phyloP scores from a whole-genome alignment of 2,329 filamentous ascomycete species.

The Berkeleyomyces rouxiae region DNA sequence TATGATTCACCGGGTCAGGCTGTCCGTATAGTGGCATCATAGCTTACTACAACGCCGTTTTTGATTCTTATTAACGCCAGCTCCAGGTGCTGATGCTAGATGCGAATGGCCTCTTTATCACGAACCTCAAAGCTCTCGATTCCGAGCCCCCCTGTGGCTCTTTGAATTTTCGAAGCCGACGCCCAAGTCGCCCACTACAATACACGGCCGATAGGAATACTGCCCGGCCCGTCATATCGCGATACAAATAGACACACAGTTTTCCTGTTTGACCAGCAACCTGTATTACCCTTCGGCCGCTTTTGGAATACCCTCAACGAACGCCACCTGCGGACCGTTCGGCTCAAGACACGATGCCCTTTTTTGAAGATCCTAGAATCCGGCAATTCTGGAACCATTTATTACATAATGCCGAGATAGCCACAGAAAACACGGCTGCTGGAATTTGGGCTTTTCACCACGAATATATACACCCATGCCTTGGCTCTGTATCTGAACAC shows the following conservation, averaged over 20 bases:
- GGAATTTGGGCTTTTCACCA: slow-evolving; percentile 82
- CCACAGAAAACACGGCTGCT: slow-evolving; percentile 81
- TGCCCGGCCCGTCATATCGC: neutral
- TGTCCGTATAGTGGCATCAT: neutral
- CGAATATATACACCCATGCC: slow-evolving; percentile 67
- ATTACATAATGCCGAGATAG: slow-evolving; percentile 74
- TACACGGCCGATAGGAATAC: neutral
- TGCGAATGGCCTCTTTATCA: neutral
- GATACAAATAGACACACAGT: neutral
- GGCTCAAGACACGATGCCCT: slow-evolving; percentile 30
- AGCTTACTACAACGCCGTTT: neutral
- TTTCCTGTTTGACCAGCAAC: no score
- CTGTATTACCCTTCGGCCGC: no score
- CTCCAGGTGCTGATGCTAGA: neutral
- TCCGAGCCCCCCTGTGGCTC: neutral
- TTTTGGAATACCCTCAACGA: no score
- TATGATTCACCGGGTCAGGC: neutral
- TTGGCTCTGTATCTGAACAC: slow-evolving; percentile 48
- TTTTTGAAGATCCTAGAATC: slow-evolving; percentile 68
- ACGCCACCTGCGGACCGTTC: no score
- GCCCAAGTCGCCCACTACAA: neutral
- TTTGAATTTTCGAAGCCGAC: neutral
- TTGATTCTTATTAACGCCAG: neutral
- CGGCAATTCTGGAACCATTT: slow-evolving; percentile 90
- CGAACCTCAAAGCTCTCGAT: neutral